These are phyloP conservation scores for Elsinoe necatrix DNA, from an alignment of 2,329 filamentous ascomycete species.

Conservation along the genomic window DNA sequence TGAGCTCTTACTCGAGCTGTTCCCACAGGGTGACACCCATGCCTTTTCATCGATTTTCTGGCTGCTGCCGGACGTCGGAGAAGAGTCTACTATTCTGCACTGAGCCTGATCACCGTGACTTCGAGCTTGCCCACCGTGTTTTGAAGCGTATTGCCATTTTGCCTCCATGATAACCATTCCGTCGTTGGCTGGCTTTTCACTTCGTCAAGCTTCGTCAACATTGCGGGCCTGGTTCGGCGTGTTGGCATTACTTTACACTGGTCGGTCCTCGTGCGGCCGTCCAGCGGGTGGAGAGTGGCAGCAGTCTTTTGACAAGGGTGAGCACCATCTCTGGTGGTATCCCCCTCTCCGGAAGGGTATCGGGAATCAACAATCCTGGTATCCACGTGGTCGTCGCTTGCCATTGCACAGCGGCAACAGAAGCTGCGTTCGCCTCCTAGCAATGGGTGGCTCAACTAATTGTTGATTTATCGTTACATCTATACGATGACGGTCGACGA, in stretches of 20 bases:
- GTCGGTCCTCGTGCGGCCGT: background rate
- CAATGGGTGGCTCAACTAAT: background rate
- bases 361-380: background rate
- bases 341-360: too few species aligned
- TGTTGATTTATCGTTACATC: background rate
- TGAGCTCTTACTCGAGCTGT: too few species aligned
- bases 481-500: background rate
- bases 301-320: too few species aligned
- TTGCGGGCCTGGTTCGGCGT: background rate
- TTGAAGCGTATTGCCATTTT: background rate
- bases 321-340: too few species aligned
- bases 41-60: background rate
- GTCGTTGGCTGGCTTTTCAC: background rate
- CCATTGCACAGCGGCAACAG: background rate
- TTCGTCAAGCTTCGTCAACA: background rate
- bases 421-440: background rate
- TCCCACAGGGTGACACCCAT: background rate
- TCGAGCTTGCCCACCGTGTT: background rate
- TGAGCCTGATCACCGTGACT: background rate
- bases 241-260: background rate
- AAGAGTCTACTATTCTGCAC: background rate
- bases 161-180: background rate
- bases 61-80: slow-evolving; percentile 1
- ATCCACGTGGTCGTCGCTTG: background rate
- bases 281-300: too few species aligned